These are phyloP conservation scores for Rhexocercosporidium sp. DNA, from an alignment of 2,329 filamentous ascomycete genomes.

Conservation along the genomic window DNA sequence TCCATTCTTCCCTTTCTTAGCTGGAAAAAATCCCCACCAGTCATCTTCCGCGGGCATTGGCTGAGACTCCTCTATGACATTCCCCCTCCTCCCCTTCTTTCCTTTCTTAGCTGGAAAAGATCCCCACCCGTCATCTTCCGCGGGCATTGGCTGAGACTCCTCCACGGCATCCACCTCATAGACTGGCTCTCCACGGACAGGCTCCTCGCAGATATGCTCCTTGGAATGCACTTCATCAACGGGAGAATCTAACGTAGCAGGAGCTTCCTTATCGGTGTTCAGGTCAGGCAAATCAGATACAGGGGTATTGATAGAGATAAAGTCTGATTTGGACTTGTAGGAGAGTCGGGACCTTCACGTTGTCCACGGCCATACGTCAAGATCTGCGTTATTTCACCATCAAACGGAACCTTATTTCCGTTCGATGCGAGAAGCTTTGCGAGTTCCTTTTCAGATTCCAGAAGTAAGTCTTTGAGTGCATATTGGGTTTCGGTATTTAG, in stretches of 20 bases:
- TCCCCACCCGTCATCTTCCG: background rate
- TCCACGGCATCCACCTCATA: background rate
- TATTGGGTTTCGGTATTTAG: background rate
- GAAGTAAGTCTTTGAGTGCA: slow-evolving; percentile 8
- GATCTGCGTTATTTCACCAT: slow-evolving; percentile 9
- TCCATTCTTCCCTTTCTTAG: too few relatives aligned
- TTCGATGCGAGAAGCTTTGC: slow-evolving; percentile 10
- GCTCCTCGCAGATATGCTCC: background rate
- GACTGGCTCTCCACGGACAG: background rate
- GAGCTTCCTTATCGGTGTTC: background rate
- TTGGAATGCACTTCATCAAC: background rate
- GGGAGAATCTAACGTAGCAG: background rate
- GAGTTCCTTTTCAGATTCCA: slow-evolving; percentile 16
- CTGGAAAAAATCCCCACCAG: too few relatives aligned
- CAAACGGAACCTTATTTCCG: slow-evolving; percentile 14
- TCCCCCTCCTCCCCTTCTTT: background rate
- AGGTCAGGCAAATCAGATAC: slow-evolving; percentile 7
- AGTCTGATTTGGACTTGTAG: slow-evolving; percentile 7
- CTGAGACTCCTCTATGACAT: too few relatives aligned
- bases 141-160: background rate
- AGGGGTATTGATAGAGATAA: slow-evolving; percentile 7
- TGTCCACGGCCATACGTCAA: slow-evolving; percentile 6
- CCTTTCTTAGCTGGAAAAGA: background rate
- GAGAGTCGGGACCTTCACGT: background rate
- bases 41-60: too few relatives aligned